phyloP scores from a whole-genome alignment of 2,329 filamentous ascomycete species.

The Penicillium italicum region DNA sequence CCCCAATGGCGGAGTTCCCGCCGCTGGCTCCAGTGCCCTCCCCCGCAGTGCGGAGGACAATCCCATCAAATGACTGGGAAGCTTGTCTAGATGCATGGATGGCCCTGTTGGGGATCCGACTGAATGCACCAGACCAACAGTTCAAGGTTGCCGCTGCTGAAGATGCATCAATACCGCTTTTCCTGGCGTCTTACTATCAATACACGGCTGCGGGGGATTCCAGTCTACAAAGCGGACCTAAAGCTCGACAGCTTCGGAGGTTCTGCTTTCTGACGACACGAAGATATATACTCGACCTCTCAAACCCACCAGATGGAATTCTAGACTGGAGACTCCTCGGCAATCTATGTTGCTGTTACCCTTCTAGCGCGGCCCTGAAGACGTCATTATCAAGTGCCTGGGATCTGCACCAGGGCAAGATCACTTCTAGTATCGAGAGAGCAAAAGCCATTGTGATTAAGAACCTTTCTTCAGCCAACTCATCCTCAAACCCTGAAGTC shows the following conservation, averaged over 20 bases:
- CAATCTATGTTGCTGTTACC: slow-evolving; percentile 64
- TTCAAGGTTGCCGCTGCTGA: slow-evolving; percentile 53
- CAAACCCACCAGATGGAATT: slow-evolving; percentile 48
- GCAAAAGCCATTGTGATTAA: slow-evolving; percentile 35
- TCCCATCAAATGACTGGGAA: slow-evolving; percentile 71
- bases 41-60: slow-evolving; percentile 60
- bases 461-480: slow-evolving; percentile 23
- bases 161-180: slow-evolving; percentile 58
- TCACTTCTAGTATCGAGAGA: slow-evolving; percentile 37
- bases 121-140: slow-evolving; percentile 55
- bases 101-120: slow-evolving; percentile 61
- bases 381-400: slow-evolving; percentile 51
- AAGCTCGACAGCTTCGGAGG: slow-evolving; percentile 55
- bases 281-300: slow-evolving; percentile 51
- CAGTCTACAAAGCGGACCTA: slow-evolving; percentile 31
- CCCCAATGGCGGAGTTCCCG: slow-evolving; percentile 54
- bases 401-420: slow-evolving; percentile 33
- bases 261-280: slow-evolving; percentile 62
- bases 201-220: slow-evolving; percentile 45
- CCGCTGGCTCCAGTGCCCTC: slow-evolving; percentile 75
- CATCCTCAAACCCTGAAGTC: slow-evolving; percentile 15
- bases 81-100: slow-evolving; percentile 74
- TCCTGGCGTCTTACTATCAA: slow-evolving; percentile 65
- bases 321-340: slow-evolving; percentile 65
- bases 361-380: slow-evolving; percentile 57